Evolutionary conservation across 495 filamentous ascomycete species (phyloP).

Genomic region (Parachaetomium inaequale): DNA sequence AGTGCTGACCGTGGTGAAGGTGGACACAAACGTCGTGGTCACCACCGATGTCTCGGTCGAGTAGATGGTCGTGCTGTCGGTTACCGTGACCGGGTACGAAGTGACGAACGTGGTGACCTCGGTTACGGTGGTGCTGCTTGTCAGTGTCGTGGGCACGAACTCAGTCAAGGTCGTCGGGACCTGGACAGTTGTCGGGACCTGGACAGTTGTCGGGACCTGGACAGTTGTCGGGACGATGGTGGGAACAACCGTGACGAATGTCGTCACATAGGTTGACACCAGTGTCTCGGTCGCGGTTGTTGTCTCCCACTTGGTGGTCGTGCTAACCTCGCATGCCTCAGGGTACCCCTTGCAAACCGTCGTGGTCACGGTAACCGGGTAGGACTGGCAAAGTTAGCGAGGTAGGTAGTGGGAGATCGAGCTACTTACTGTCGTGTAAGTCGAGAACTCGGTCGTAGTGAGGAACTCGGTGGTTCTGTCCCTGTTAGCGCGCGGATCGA

Average conservation of each 20-base stretch:
- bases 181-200: not conserved
- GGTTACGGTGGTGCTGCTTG: constrained; percentile 18
- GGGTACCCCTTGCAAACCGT: constrained; percentile 24
- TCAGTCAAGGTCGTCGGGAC: constrained; percentile 14
- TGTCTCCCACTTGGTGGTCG: constrained; percentile 27
- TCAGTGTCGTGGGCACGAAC: constrained; percentile 13
- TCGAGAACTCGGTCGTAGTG: constrained; percentile 22
- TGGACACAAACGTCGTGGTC: constrained; percentile 24
- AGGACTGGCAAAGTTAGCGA: constrained; percentile 19
- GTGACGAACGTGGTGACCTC: constrained; percentile 24
- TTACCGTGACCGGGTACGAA: constrained; percentile 27
- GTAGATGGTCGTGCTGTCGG: constrained; percentile 29
- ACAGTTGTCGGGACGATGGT: not conserved
- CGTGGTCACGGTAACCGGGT: constrained; percentile 24
- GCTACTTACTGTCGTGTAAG: constrained; percentile 23
- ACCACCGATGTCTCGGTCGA: constrained; percentile 20
- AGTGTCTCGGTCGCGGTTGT: constrained; percentile 22
- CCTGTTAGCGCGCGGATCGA: not conserved
- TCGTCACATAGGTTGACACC: constrained; percentile 7
- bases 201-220: not conserved
- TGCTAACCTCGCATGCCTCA: constrained; percentile 21
- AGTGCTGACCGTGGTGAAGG: constrained; percentile 29
- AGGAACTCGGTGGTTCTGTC: constrained; percentile 22
- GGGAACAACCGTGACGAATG: not conserved
- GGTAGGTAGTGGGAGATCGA: not conserved